Evolutionary conservation across 495 filamentous ascomycete species (phyloP), one percentile per base, ranked within the genome.

Genomic region (Penicillium cinerascens): DNA sequence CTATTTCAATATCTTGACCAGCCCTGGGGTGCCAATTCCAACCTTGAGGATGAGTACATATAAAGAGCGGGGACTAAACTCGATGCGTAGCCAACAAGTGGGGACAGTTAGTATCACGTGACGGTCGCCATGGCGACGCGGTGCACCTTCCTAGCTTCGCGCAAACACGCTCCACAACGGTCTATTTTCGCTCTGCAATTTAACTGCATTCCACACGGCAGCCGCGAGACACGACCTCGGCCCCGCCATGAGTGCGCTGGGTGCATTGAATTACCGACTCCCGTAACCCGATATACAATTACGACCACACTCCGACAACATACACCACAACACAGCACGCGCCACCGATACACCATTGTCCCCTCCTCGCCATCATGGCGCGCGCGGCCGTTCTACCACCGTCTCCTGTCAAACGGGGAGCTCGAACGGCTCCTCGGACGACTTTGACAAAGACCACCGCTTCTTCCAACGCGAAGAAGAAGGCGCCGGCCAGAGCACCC

Each of bases 21-120:
- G n/a, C n/a, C n/a, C n/a, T n/a, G n/a, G n/a, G n/a, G n/a, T n/a
- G n/a, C n/a, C n/a, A n/a, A n/a, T n/a, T n/a, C n/a, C n/a, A n/a
- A n/a, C n/a, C n/a, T n/a, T n/a, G n/a, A n/a, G n/a, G n/a, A n/a
- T n/a, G n/a, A n/a, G n/a, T n/a, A n/a, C n/a, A n/a, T n/a, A n/a
- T n/a, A n/a, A n/a, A n/a, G n/a, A n/a, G n/a, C n/a, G n/a, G n/a
- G n/a, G n/a, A n/a, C n/a, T n/a, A n/a, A n/a, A n/a, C n/a, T n/a
- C n/a, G n/a, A n/a, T n/a, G n/a, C 22, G 22, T 80, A 35, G 87
- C 89, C 41, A 91, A 86, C 8, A 88, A 16, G 37, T 17, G 7
- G 37, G 3, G n/a, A 7, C 15, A n/a, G 5, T 38, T 5, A 16
- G 0, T 17, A 47, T 29, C 54, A 56, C 54, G 54, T 56, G 54